phyloP scores from a whole-genome alignment of 441 rosid genomes.

The Sinapis alba region DNA sequence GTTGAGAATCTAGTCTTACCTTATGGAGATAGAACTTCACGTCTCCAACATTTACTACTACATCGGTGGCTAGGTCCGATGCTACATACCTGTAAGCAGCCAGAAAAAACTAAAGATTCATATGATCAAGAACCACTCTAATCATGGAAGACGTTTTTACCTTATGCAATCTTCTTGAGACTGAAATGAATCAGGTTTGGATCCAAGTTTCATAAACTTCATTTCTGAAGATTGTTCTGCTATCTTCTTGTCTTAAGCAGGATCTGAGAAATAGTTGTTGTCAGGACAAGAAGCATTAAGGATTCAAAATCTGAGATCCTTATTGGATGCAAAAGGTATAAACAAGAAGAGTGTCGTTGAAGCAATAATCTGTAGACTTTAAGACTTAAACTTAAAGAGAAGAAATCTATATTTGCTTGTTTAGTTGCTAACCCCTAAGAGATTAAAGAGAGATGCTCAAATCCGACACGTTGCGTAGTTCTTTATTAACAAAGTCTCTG shows the following conservation, averaged over 20 bases:
- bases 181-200: conserved; percentile 92
- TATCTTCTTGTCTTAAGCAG: conserved; percentile 22
- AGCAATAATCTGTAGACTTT: conserved; percentile 25
- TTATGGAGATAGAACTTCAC: conserved; percentile 65
- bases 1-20: conserved; percentile 38
- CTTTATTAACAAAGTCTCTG: conserved; percentile 30
- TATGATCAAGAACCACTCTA: neutral
- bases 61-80: conserved; percentile 59
- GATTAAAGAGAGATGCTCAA: conserved; percentile 27
- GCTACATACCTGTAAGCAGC: conserved; percentile 56
- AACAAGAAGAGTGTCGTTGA: conserved; percentile 32
- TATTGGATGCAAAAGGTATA: conserved; percentile 36
- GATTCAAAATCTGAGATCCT: conserved; percentile 33
- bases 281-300: neutral
- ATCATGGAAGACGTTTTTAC: conserved; percentile 41
- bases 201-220: conserved; percentile 99
- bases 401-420: conserved; percentile 33
- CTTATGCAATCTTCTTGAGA: conserved; percentile 67
- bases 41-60: conserved; percentile 54
- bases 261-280: conserved; percentile 8
- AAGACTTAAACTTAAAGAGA: conserved; percentile 31
- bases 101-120: neutral
- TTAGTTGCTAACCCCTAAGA: conserved; percentile 20
- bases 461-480: conserved; percentile 35
- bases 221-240: conserved; percentile 38